Evolutionary conservation across 164 flowering plant species (phyloP).

Genomic region (Berberis vulgaris): DNA sequence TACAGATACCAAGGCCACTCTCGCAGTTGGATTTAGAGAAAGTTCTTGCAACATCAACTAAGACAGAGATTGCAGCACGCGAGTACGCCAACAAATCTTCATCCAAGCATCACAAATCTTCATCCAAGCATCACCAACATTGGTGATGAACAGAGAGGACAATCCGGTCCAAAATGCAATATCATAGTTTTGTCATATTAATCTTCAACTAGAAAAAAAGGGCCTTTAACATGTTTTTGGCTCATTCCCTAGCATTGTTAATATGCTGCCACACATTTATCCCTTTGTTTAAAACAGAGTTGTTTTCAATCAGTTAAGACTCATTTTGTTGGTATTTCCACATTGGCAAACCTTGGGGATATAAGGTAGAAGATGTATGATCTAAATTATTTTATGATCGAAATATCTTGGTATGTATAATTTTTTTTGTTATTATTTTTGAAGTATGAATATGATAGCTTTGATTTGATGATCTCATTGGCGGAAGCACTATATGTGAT

Average conservation of each 20-base stretch:
- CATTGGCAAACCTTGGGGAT: too few relatives aligned
- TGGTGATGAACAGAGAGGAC: conserved; percentile 34
- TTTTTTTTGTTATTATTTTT: neutral
- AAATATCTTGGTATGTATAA: neutral
- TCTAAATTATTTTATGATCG: neutral
- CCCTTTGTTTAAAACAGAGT: too few relatives aligned
- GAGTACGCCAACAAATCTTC: conserved; percentile 45
- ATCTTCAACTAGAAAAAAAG: conserved; percentile 51
- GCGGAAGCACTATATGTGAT: too few relatives aligned
- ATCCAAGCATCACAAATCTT: neutral
- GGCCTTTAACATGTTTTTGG: conserved; percentile 18
- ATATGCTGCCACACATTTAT: too few relatives aligned
- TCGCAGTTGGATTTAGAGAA: conserved; percentile 66
- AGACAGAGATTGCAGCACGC: conserved; percentile 57
- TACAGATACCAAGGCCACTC: conserved; percentile 68
- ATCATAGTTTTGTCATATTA: conserved; percentile 55
- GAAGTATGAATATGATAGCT: neutral
- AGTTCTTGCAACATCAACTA: conserved; percentile 48
- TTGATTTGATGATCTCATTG: neutral
- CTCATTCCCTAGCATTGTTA: too few relatives aligned
- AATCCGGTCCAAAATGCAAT: conserved; percentile 70
- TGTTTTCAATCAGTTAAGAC: too few relatives aligned
- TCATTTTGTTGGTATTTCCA: too few relatives aligned
- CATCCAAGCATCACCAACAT: conserved; percentile 18
- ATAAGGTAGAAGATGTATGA: neutral